Evolutionary conservation across 1,284 basidiomycete genomes (phyloP).

Genomic region (Malassezia sp.): DNA sequence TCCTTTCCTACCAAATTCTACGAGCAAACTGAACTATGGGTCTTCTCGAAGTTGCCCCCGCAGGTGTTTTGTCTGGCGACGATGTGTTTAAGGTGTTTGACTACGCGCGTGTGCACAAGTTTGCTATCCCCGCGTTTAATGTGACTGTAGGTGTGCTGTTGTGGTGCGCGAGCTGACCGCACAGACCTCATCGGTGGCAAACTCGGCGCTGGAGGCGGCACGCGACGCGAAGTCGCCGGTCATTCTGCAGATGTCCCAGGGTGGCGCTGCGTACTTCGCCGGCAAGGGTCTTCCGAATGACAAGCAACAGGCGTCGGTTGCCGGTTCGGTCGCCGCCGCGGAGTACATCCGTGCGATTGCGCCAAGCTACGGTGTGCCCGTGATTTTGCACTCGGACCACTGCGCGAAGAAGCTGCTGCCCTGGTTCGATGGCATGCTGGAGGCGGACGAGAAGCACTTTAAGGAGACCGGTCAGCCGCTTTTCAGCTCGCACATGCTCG

Average conservation of each 20-base stretch:
- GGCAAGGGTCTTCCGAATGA: constrained; percentile 93
- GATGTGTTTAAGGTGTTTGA: constrained; percentile 47
- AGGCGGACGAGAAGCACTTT: constrained; percentile 86
- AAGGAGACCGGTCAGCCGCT: constrained; percentile 76
- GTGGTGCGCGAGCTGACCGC: neutral
- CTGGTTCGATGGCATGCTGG: constrained; percentile 99
- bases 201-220: constrained; percentile 45
- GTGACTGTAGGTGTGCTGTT: constrained; percentile 21
- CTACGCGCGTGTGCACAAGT: constrained; percentile 43
- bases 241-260: constrained; percentile 95
- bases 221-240: constrained; percentile 85
- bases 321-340: constrained; percentile 82
- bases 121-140: constrained; percentile 46
- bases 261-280: constrained; percentile 89
- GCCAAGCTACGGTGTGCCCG: constrained; percentile 58
- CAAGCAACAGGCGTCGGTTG: constrained; percentile 90
- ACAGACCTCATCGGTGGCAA: constrained; percentile 36
- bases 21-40: too few relatives aligned
- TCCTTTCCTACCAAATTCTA: too few relatives aligned
- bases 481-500: constrained; percentile 99
- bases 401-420: constrained; percentile 96
- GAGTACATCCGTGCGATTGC: constrained; percentile 74
- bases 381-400: constrained; percentile 97
- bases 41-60: constrained; percentile 41
- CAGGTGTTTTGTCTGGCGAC: constrained; percentile 44